These are phyloP conservation scores for Teratosphaeriaceae sp. DNA, from an alignment of 2,329 filamentous ascomycete genomes.

Conservation along the genomic window DNA sequence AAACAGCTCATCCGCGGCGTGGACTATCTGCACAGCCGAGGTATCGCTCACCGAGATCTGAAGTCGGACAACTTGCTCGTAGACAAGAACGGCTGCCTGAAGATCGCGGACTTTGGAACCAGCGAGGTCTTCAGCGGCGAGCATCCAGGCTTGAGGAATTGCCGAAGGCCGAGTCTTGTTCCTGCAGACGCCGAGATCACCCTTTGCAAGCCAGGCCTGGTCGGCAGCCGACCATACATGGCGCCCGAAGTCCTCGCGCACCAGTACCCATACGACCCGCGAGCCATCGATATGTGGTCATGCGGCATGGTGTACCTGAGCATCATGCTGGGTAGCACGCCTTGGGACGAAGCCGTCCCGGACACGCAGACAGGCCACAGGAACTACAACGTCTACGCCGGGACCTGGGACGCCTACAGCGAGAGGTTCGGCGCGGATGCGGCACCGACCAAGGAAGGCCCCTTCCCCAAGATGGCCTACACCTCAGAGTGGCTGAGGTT, in stretches of 20 bases:
- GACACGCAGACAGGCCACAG: slow-evolving; percentile 26
- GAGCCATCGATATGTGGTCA: slow-evolving; percentile 79
- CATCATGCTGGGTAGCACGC: slow-evolving; percentile 62
- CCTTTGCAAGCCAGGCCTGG: slow-evolving; percentile 48
- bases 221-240: slow-evolving; percentile 99
- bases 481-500: slow-evolving; percentile 45
- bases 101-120: slow-evolving; percentile 97
- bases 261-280: slow-evolving; percentile 62
- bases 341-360: slow-evolving; percentile 64
- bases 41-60: slow-evolving; percentile 86
- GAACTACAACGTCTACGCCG: slow-evolving; percentile 59
- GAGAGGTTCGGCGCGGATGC: slow-evolving; percentile 44
- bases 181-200: neutral
- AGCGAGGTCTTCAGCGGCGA: slow-evolving; percentile 87
- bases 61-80: slow-evolving; percentile 86
- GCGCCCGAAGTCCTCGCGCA: slow-evolving; percentile 89
- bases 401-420: slow-evolving; percentile 64
- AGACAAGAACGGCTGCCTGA: slow-evolving; percentile 93
- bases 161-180: slow-evolving; percentile 41
- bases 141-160: slow-evolving; percentile 63
- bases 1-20: slow-evolving; percentile 97
- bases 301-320: slow-evolving; percentile 77
- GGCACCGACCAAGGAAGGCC: slow-evolving; percentile 40
- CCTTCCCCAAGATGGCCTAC: slow-evolving; percentile 52
- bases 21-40: slow-evolving; percentile 99